Evolutionary conservation across 1,284 basidiomycete species (phyloP).

Genomic region (Cryptococcus maquisensis): DNA sequence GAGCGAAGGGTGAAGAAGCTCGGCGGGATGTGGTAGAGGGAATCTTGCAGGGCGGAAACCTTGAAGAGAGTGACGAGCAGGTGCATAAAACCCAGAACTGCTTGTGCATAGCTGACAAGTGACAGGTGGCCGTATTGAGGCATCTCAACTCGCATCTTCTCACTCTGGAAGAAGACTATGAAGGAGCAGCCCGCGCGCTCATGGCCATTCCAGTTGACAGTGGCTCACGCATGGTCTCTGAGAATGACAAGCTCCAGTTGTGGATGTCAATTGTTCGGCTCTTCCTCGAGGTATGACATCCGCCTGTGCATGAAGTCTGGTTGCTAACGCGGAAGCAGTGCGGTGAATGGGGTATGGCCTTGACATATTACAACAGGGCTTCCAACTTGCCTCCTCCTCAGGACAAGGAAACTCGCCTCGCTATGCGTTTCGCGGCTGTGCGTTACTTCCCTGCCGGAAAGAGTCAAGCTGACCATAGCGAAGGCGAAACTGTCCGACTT

Average conservation of each 20-base stretch:
- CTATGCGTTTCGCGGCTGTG: conserved; percentile 70
- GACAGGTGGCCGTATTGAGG: conserved; percentile 72
- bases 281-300: conserved; percentile 70
- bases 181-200: conserved; percentile 80
- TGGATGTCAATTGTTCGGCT: conserved; percentile 93
- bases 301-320: too few relatives aligned
- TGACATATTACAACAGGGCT: conserved; percentile 95
- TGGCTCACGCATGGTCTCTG: conserved; percentile 70
- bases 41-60: conserved; percentile 47
- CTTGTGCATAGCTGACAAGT: background rate
- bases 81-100: conserved; percentile 51
- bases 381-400: conserved; percentile 76
- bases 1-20: conserved; percentile 26
- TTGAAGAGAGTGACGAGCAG: conserved; percentile 85
- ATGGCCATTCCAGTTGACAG: conserved; percentile 88
- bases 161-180: conserved; percentile 89
- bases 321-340: conserved; percentile 19
- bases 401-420: conserved; percentile 70
- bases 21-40: conserved; percentile 38
- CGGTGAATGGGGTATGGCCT: conserved; percentile 67
- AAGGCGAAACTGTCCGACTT: conserved; percentile 88
- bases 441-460: background rate
- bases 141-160: conserved; percentile 82
- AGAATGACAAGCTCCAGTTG: conserved; percentile 80
- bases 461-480: background rate